These are phyloP conservation scores for Venturiaceae sp. DNA, from an alignment of 2,329 filamentous ascomycete genomes.

Conservation along the genomic window DNA sequence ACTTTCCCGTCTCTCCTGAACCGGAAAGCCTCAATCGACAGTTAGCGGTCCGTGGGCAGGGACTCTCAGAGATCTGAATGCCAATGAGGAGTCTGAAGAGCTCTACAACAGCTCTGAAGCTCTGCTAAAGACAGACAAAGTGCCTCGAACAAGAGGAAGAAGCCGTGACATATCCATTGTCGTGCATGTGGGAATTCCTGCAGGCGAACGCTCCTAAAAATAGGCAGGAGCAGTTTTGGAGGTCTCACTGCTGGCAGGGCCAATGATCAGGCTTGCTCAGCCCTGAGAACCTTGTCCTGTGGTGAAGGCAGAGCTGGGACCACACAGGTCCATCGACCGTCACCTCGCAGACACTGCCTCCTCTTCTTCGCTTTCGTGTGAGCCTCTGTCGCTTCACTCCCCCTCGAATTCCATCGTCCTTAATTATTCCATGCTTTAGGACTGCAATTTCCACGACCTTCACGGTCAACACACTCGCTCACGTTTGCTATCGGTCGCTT, in stretches of 20 bases:
- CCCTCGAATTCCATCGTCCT: background rate
- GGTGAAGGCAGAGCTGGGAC: background rate
- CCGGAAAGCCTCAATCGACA: background rate
- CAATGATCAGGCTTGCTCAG: background rate
- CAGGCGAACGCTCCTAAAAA: background rate
- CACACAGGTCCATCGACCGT: no score
- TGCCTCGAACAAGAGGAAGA: background rate
- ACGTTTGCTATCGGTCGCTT: background rate
- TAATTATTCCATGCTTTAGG: no score
- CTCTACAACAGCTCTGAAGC: background rate
- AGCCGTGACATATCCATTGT: background rate
- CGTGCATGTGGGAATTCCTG: background rate
- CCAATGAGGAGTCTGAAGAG: background rate
- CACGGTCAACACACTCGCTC: conserved; percentile 3
- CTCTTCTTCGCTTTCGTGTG: background rate
- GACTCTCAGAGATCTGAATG: background rate
- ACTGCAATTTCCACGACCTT: background rate
- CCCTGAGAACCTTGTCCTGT: background rate
- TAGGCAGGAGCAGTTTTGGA: background rate
- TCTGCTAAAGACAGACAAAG: background rate
- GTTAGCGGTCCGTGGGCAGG: background rate
- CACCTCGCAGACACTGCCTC: background rate
- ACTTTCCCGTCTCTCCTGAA: background rate
- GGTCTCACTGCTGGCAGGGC: background rate
- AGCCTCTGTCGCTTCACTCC: background rate